Percentiles rank a stretch among this genome's conserved stretches.
These are phyloP conservation scores for Fusarium equiseti DNA, from an alignment of 2,329 filamentous ascomycete genomes.

Conservation along the genomic window DNA sequence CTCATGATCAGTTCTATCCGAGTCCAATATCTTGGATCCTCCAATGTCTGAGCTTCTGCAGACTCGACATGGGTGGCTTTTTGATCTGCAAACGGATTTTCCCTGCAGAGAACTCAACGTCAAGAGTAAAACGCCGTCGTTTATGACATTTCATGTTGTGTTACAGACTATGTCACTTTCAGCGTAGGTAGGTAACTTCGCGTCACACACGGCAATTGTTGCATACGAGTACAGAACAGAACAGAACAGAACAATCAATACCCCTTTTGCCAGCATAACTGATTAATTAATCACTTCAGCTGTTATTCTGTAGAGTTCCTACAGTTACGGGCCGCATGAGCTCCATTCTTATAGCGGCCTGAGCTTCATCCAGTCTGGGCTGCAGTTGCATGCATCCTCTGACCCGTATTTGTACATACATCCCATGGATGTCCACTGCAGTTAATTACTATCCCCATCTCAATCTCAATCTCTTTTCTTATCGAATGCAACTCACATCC, in stretches of 20 bases:
- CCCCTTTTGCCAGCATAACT: conserved; percentile 10
- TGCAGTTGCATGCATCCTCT: not conserved
- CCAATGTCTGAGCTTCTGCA: conserved; percentile 28
- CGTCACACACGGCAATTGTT: conserved; percentile 9
- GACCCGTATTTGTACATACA: not conserved
- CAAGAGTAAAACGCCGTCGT: conserved; percentile 8
- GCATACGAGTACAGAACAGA: conserved; percentile 7
- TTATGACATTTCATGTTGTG: conserved; percentile 31
- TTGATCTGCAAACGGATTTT: conserved; percentile 40
- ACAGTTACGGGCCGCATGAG: conserved; percentile 23
- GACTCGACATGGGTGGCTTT: conserved; percentile 18
- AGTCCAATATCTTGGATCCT: not conserved
- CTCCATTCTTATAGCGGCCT: conserved; percentile 25
- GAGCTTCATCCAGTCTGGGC: conserved; percentile 27
- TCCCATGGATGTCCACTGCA: not conserved
- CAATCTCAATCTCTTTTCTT: conserved; percentile 20
- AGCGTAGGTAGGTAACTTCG: not conserved
- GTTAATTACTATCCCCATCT: conserved; percentile 21
- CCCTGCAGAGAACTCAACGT: conserved; percentile 21
- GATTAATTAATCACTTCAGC: not conserved
- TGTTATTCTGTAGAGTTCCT: conserved; percentile 4
- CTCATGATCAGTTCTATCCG: not conserved
- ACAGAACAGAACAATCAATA: not conserved
- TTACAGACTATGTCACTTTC: conserved; percentile 13
- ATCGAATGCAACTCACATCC: conserved; percentile 35